These are phyloP conservation scores for Pichia cabralensis DNA, from an alignment of 805 yeast species.

Conservation along the genomic window DNA sequence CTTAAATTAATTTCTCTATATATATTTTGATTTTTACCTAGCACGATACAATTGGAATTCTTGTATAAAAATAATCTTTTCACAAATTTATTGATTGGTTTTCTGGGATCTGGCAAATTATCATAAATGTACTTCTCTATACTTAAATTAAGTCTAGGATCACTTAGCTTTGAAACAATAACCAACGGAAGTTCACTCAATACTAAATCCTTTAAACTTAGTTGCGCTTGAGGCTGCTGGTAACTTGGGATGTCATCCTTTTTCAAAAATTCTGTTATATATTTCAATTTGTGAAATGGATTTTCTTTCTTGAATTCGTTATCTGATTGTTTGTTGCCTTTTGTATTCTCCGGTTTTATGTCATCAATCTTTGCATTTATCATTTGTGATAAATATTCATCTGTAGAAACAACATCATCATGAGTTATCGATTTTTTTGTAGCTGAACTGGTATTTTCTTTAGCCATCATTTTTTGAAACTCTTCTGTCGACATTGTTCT, in stretches of 20 bases:
- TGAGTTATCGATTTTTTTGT: not conserved
- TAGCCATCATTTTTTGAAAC: slow-evolving; percentile 10
- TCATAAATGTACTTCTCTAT: slow-evolving; percentile 71
- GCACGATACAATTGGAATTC: slow-evolving; percentile 79
- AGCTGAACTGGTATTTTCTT: not conserved
- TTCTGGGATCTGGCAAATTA: slow-evolving; percentile 39
- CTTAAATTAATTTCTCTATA: slow-evolving; percentile 75
- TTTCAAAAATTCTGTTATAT: slow-evolving; percentile 9
- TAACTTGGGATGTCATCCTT: slow-evolving; percentile 9
- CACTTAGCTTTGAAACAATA: slow-evolving; percentile 44
- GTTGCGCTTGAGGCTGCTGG: slow-evolving; percentile 5
- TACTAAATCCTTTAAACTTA: slow-evolving; percentile 10
- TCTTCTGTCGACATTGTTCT: slow-evolving; percentile 17
- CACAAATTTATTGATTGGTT: slow-evolving; percentile 18
- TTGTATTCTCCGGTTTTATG: too few relatives aligned
- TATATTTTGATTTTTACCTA: slow-evolving; percentile 95
- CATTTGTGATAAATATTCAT: slow-evolving; percentile 1
- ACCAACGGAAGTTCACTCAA: slow-evolving; percentile 33
- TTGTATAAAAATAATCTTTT: slow-evolving; percentile 62
- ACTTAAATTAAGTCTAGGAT: slow-evolving; percentile 73
- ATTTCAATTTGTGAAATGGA: too few relatives aligned
- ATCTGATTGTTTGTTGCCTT: not conserved
- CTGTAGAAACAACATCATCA: not conserved
- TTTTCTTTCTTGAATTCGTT: too few relatives aligned
- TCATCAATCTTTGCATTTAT: not conserved